Conservation (phyloP, 345 rosid species). For the Melaleuca alternifolia region DNA sequence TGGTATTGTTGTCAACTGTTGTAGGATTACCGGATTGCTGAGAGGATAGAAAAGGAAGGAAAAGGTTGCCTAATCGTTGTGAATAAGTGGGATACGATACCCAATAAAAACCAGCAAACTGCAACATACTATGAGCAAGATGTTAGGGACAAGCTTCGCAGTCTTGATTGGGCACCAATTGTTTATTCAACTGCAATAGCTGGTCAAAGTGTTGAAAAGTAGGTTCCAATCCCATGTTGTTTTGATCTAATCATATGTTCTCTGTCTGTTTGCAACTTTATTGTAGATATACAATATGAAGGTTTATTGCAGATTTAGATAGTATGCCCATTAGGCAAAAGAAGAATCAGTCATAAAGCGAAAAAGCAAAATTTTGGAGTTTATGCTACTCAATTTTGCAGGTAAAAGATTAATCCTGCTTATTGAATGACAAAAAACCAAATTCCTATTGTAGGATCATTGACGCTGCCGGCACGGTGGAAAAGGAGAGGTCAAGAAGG, state of each 20-base stretch:
- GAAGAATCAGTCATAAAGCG: not conserved
- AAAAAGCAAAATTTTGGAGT: not conserved
- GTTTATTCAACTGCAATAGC: constrained; percentile 86
- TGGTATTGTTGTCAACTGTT: constrained; percentile 2
- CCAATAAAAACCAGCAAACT: constrained; percentile 77
- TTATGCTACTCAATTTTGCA: not conserved
- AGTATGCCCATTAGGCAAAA: not conserved
- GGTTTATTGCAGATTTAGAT: not conserved
- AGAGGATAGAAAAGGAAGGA: constrained; percentile 89
- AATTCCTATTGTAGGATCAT: constrained; percentile 45
- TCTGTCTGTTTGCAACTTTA: not conserved
- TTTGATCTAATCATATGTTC: not conserved
- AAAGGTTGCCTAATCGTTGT: constrained; percentile 92
- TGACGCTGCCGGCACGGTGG: constrained; percentile 66
- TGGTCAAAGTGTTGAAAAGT: constrained; percentile 88
- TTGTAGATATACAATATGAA: not conserved
- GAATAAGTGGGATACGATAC: constrained; percentile 98
- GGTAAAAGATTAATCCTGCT: not conserved
- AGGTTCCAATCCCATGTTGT: constrained; percentile 3
- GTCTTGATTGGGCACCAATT: constrained; percentile 90
- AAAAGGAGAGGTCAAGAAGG: constrained; percentile 89
- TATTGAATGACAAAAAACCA: not conserved
- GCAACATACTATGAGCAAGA: constrained; percentile 76
- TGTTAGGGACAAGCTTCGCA: constrained; percentile 82
- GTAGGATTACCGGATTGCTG: constrained; percentile 84